Evolutionary conservation across 1,284 basidiomycete species (phyloP), one percentile per base, ranked within the genome.

Genomic region (Sanghuangporus weigelae): DNA sequence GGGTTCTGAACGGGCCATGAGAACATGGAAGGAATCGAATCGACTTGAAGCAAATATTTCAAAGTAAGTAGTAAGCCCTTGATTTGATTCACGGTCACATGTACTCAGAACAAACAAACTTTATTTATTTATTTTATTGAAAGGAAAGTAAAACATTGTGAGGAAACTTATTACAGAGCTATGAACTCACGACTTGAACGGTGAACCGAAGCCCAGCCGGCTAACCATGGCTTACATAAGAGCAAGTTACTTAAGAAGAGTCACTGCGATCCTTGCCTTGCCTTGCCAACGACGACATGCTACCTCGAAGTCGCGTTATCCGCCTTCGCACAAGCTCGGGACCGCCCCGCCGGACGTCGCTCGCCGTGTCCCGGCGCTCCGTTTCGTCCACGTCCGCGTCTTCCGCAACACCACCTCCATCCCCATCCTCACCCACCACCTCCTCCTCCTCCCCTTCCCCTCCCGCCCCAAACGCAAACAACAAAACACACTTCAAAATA

Each of bases 401-500:
- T 14, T 4, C 19, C 31, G 2, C 26, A 7, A 16, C 53, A 31
- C 53, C 35, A 39, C 12, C 21, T 36, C 26, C 16, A 51, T 11
- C 51, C 19, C 5, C 19, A 53, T 11, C 50, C 50, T 10, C 19
- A 11, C 3, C 2, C 48, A 10, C 14, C 16, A 5, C 14, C 23
- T 3, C 14, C 21, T 55, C 60, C 39, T 21, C 60, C 19, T 40
- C 38, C 16, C 2, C 36, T 16, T 21, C 38, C 23, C 16, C 50
- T 1, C 10, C 21, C 21, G 5, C 23, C 10, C 14, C 5, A 26
- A 12, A n/a, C 19, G 7, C 21, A 23, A n/a, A n/a, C 21, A n/a
- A 49, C 12, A 51, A 58, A 46, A 46, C 21, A 10, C 89, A 95
- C 76, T 95, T 83, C 79, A 90, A 90, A 79, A 88, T 95, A 68